Percentiles rank a stretch among this genome's conserved stretches.
These are phyloP conservation scores for Sarocladium brachiariae DNA, from an alignment of 2,329 filamentous ascomycete species.

Conservation along the genomic window DNA sequence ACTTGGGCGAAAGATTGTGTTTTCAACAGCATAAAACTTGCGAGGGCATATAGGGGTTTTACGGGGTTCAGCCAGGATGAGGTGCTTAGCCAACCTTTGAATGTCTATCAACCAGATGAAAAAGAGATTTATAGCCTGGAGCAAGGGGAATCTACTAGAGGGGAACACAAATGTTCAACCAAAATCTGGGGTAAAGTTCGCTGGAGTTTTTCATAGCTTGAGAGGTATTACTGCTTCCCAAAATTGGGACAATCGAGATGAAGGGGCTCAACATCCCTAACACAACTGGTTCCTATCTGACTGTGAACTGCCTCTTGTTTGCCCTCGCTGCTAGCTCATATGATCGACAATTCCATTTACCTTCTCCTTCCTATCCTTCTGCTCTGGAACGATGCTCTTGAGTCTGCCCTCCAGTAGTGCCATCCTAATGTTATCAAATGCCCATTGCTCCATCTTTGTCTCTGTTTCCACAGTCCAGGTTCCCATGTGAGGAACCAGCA, in stretches of 20 bases:
- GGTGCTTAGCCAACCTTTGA: slow-evolving; percentile 16
- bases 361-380: slow-evolving; percentile 28
- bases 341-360: background rate
- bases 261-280: slow-evolving; percentile 3
- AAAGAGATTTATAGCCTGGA: background rate
- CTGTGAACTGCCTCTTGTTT: too few species aligned
- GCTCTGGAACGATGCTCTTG: slow-evolving; percentile 67
- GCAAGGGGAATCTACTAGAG: slow-evolving; percentile 19
- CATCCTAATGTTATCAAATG: slow-evolving; percentile 60
- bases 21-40: slow-evolving; percentile 39
- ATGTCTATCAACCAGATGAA: background rate
- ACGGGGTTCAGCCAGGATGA: slow-evolving; percentile 18
- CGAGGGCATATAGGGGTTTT: slow-evolving; percentile 27
- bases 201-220: slow-evolving; percentile 1
- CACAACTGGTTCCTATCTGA: background rate
- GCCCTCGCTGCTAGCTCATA: too few species aligned
- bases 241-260: background rate
- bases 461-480: slow-evolving; percentile 67
- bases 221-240: too few species aligned
- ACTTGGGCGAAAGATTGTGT: slow-evolving; percentile 29
- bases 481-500: slow-evolving; percentile 80
- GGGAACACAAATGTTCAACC: slow-evolving; percentile 18
- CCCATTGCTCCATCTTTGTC: slow-evolving; percentile 67
- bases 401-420: slow-evolving; percentile 57
- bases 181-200: slow-evolving; percentile 19